Evolutionary conservation across 1,284 basidiomycete genomes (phyloP), one percentile per base, ranked within the genome.

Genomic region (Binderoboletus segoi): DNA sequence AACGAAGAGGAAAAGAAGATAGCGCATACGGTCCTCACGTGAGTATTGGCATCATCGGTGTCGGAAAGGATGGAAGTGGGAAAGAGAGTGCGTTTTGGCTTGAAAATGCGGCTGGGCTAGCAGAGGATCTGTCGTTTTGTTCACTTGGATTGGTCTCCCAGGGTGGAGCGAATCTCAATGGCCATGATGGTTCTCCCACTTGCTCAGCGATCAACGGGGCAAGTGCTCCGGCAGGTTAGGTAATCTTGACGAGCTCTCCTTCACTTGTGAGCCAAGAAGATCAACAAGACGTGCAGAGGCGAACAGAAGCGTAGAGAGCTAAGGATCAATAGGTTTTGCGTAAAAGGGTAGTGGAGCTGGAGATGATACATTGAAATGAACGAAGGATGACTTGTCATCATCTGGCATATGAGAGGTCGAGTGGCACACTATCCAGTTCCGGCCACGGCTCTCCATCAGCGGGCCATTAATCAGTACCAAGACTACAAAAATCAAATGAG

Each of bases 1-100:
- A 69, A 11, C 71, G 65, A 44, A 81, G 79, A 24, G 95, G 84
- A 65, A 85, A 79, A 2, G 81, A 77, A 0, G 92, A 87, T 23
- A 96, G 80, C 0, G 82, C 80, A 1, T 86, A 88, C 0, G 95
- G 89, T 15, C 83, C 77, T 1, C 85, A 76, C 0, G 93, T 95
- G 58, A 96, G 76, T 44, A 98, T 78, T 0, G 95, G 94, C 53
- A 96, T 83, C 59, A 99, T 98, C 0, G 94, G 94, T 2, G 84
- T 78, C 72, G 71, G 53, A 57, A 55, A 43, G 32, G 42, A 46
- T 5, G 24, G 32, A 10, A 1, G 8, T 13, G 24, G 18, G 12
- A 8, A 7, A 8, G 44, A n/a, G 2, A 3, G 8, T 18, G 30
- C 16, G 8, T 26, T 24, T 32, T 44, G 28, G 30, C 26, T 28